Conservation (phyloP, 257 asterid species). For the Mitragyna speciosa region DNA sequence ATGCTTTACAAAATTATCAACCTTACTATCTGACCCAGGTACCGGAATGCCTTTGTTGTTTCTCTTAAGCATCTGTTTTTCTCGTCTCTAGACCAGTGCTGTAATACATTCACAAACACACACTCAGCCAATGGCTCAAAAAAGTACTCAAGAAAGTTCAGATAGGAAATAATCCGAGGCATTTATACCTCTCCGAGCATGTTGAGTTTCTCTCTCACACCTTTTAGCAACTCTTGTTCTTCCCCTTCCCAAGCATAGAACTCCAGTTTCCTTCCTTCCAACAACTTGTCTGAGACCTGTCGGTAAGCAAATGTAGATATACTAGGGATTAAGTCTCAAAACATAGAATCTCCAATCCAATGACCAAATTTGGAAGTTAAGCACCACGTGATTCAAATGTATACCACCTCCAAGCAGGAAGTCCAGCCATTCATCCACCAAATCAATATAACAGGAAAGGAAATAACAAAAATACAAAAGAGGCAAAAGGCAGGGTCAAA, state of each 20-base stretch:
- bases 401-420: background rate
- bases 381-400: background rate
- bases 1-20: conserved; percentile 56
- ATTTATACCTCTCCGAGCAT: conserved; percentile 73
- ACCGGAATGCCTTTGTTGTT: conserved; percentile 79
- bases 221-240: conserved; percentile 59
- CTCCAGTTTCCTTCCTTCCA: conserved; percentile 68
- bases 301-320: background rate
- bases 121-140: conserved; percentile 13
- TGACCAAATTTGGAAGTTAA: background rate
- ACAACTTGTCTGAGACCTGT: conserved; percentile 61
- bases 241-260: conserved; percentile 74
- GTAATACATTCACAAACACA: conserved; percentile 23
- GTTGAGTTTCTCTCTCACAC: conserved; percentile 77
- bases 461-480: too few species aligned
- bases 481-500: background rate
- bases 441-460: background rate
- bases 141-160: too few species aligned
- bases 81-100: conserved; percentile 92
- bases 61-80: conserved; percentile 79
- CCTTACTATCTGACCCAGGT: conserved; percentile 80
- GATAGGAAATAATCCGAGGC: background rate
- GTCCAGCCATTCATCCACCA: background rate
- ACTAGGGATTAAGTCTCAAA: background rate
- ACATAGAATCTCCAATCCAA: background rate